Percentiles rank a stretch among this genome's conserved stretches.
Evolutionary conservation across 495 filamentous ascomycete species (phyloP).

Genomic region (Hypoxylon fragiforme): DNA sequence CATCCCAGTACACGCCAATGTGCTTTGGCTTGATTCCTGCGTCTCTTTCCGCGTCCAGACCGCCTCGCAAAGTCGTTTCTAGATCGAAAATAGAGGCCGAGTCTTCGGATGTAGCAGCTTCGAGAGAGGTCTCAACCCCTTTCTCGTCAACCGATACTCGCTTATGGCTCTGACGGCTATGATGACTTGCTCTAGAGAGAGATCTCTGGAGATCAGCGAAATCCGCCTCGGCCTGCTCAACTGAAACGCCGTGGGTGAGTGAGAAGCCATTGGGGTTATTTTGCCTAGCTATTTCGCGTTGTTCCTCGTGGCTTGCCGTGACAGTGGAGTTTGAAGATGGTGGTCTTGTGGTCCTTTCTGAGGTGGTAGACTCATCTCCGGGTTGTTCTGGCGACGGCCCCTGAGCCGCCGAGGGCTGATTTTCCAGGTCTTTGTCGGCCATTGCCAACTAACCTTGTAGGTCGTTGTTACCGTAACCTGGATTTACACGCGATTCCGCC

Average conservation of each 20-base stretch:
- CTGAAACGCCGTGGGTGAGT: conserved; percentile 60
- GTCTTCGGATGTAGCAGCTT: conserved; percentile 55
- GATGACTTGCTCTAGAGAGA: conserved; percentile 63
- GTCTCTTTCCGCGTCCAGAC: conserved; percentile 66
- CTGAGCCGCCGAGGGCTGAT: conserved; percentile 2
- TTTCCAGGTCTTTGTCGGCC: conserved; percentile 27
- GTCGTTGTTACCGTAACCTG: not conserved
- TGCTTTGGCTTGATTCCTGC: conserved; percentile 80
- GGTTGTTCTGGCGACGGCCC: conserved; percentile 3
- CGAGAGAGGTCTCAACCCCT: conserved; percentile 24
- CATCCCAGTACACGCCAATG: conserved; percentile 79
- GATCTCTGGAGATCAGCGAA: conserved; percentile 75
- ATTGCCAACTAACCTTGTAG: conserved; percentile 5
- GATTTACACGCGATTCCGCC: too few relatives aligned
- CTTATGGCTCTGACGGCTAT: conserved; percentile 43
- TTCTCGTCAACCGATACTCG: conserved; percentile 45
- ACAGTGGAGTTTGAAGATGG: conserved; percentile 47
- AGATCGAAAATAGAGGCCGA: conserved; percentile 66
- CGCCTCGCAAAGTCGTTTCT: conserved; percentile 68
- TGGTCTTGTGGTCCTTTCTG: conserved; percentile 21
- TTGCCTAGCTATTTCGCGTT: conserved; percentile 48
- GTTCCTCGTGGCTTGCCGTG: conserved; percentile 45
- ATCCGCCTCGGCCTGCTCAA: conserved; percentile 73
- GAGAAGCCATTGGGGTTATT: conserved; percentile 58
- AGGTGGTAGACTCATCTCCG: conserved; percentile 5